Base-by-base conservation (phyloP, 2,329 filamentous ascomycete species). In the Claviceps purpurea region DNA sequence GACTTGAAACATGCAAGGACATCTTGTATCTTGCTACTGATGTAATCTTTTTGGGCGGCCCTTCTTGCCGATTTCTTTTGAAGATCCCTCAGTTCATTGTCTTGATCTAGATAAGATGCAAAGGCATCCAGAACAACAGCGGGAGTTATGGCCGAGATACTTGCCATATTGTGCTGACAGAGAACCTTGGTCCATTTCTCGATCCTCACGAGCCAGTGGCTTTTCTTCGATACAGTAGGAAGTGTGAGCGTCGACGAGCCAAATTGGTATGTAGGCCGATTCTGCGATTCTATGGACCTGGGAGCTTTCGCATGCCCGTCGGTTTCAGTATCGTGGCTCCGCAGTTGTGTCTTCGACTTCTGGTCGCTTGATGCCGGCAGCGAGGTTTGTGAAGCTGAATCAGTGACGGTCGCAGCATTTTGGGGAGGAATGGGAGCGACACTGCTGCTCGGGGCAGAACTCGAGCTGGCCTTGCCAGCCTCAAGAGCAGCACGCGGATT, bases 191-290 rank as follows among this genome's bases (percentile, higher is more conserved):
- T 56, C 68, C 68, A 70, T 49, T 64, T 63, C 48, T 63, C 60
- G 51, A 69, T 64, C 48, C 66, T 58, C n/a, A 56, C 56, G n/a
- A 56, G 54, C 68, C 67, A 70, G 4, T 65, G 63, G 10, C 64
- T 64, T 14, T 62, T 57, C 24, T 45, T 59, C 61, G 8, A 59
- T 40, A 66, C 57, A 7, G 53, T 56, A 5, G 66, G 66, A 8
- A 68, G 54, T 40, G 57, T 58, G 47, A 66, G 61, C 30, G 53
- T 54, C 37, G 55, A 18, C 11, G 56, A 54, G 38, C 55, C 56
- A n/a, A 54, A 45, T 13, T 50, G 52, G 50, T 58, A 68, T 2
- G 57, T 44, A 2, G 56, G 58, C 20, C 59, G 50, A 16, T 61
- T 51, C 3, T 46, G 50, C 7, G 59, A 59, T 39, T 62, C 48